phyloP scores from a whole-genome alignment of 2,329 filamentous ascomycete species.

The Chlorencoelia australis region DNA sequence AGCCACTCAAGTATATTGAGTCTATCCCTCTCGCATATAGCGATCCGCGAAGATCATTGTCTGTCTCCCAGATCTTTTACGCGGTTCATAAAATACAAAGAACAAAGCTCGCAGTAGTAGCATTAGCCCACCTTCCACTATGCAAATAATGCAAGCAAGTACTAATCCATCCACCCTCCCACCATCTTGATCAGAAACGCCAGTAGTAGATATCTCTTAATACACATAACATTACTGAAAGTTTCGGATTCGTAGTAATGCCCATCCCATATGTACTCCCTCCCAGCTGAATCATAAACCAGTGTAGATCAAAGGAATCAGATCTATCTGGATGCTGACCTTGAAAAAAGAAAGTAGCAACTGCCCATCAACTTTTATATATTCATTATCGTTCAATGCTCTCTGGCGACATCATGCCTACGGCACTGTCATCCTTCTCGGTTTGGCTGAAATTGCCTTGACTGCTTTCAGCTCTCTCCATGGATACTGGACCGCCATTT shows the following conservation, averaged over 20 bases:
- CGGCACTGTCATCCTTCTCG: constrained; percentile 56
- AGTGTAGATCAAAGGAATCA: no score
- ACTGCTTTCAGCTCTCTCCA: constrained; percentile 49
- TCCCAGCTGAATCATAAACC: no score
- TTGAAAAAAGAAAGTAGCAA: neutral
- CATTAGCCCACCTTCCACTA: no score
- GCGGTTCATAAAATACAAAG: no score
- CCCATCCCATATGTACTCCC: constrained; percentile 3
- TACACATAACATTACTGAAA: constrained; percentile 4
- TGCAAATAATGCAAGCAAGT: no score
- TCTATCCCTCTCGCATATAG: no score
- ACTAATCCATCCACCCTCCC: neutral
- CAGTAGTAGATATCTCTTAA: neutral
- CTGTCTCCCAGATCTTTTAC: no score
- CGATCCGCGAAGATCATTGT: no score
- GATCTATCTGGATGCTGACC: no score
- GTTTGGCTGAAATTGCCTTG: constrained; percentile 43
- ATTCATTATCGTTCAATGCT: constrained; percentile 32
- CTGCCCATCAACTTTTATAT: constrained; percentile 3
- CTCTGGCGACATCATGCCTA: constrained; percentile 78
- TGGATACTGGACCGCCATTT: constrained; percentile 30
- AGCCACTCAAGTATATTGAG: no score
- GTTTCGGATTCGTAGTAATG: no score
- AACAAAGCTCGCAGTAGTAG: no score
- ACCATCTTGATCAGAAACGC: constrained; percentile 1